These are phyloP conservation scores for Francoa sonchifolia DNA, from an alignment of 441 rosid species.

Conservation along the genomic window DNA sequence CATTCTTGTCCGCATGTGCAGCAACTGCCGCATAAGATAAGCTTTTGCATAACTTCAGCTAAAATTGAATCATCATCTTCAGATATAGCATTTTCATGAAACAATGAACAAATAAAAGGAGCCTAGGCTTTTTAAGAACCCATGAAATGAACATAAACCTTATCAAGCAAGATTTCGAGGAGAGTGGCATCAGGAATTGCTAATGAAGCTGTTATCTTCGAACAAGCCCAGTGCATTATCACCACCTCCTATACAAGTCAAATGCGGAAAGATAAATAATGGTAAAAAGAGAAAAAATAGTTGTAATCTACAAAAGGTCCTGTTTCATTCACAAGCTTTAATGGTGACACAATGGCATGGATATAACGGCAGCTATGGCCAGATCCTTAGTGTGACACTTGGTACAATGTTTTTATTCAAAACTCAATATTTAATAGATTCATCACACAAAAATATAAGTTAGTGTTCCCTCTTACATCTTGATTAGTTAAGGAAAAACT, in stretches of 20 bases:
- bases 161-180: conserved; percentile 84
- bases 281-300: too few species aligned
- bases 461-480: too few species aligned
- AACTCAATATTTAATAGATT: too few species aligned
- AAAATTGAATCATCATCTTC: conserved; percentile 26
- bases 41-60: conserved; percentile 82
- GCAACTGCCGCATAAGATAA: conserved; percentile 99
- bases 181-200: conserved; percentile 78
- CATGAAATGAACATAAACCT: conserved; percentile 35
- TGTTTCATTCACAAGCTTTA: too few species aligned
- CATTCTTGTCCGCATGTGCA: conserved; percentile 92
- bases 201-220: conserved; percentile 81
- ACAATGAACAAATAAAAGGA: neutral
- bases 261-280: neutral
- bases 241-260: conserved; percentile 63
- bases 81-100: conserved; percentile 10
- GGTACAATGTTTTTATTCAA: too few species aligned
- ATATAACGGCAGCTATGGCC: too few species aligned
- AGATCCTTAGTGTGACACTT: too few species aligned
- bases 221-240: conserved; percentile 98
- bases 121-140: neutral
- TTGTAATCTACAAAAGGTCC: too few species aligned
- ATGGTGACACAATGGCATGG: too few species aligned
- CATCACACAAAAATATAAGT: too few species aligned
- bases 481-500: too few species aligned